Conservation (phyloP, 1,139 yeast genomes). For the Torulaspora pretoriensis region DNA sequence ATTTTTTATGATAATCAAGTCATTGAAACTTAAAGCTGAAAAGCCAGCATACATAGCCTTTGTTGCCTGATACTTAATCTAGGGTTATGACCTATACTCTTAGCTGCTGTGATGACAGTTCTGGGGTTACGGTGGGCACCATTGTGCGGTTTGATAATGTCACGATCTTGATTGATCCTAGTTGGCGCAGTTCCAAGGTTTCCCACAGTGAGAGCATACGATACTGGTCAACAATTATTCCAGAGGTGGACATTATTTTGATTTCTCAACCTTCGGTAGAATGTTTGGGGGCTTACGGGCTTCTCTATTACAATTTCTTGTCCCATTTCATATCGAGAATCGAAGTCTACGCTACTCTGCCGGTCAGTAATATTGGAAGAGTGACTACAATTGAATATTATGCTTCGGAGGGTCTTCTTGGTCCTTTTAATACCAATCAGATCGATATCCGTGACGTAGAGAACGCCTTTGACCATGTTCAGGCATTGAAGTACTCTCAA, state of each 20-base stretch:
- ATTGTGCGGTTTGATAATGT: slow-evolving; percentile 41
- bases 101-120: slow-evolving; percentile 31
- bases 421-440: slow-evolving; percentile 60
- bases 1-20: not conserved
- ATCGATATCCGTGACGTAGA: slow-evolving; percentile 76
- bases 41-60: not conserved
- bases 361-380: slow-evolving; percentile 82
- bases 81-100: slow-evolving; percentile 33
- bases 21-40: not conserved
- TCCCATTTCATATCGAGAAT: slow-evolving; percentile 53
- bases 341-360: slow-evolving; percentile 83
- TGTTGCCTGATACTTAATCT: not conserved
- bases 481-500: slow-evolving; percentile 73
- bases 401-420: slow-evolving; percentile 65
- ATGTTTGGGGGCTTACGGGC: slow-evolving; percentile 75
- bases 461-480: slow-evolving; percentile 66
- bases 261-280: slow-evolving; percentile 83
- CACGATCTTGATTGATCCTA: slow-evolving; percentile 63
- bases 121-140: slow-evolving; percentile 35
- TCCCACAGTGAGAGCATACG: slow-evolving; percentile 25
- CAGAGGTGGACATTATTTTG: slow-evolving; percentile 61
- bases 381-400: slow-evolving; percentile 80
- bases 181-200: slow-evolving; percentile 55
- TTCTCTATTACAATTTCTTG: slow-evolving; percentile 60
- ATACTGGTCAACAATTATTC: slow-evolving; percentile 44